Evolutionary conservation across 2,329 filamentous ascomycete species (phyloP), one percentile per base, ranked within the genome.

Genomic region (Aspergillus persii): DNA sequence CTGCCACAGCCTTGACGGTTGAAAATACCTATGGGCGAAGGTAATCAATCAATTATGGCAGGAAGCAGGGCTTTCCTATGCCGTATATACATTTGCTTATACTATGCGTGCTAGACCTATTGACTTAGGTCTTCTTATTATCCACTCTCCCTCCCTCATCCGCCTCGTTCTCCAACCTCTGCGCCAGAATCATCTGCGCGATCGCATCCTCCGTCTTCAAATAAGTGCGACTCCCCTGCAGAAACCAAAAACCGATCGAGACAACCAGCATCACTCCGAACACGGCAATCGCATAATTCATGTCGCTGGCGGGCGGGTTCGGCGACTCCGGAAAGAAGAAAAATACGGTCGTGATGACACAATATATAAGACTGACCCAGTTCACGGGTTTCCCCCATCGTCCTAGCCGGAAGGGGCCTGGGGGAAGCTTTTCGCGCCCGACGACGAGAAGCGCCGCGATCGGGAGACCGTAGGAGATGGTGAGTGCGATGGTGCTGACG

Each of bases 281-380:
- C 3, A 84, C 83, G 1, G 79, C 83, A 63, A 85, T 84, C 6
- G 83, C 83, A 66, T 80, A 85, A 66, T 85, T 85, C 83, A 85
- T 85, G 61, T 84, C 81, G 15, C 72, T 71, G 0, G 74, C 67
- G 0, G 74, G 61, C 0, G 83, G 82, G 54, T 77, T 76, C 0
- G 82, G 82, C 0, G 61, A 62, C 0, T 69, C 68, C 0, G 82
- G 83, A 62, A 84, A 85, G 69, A 84, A 81, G 76, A 84, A 84
- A 67, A 84, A 84, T 15, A 84, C 74, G 0, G 81, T 82, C 3
- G 81, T 84, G 47, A 84, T 66, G 50, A 65, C 68, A 66, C 82
- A 84, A 69, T 84, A 84, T 4, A 82, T 65, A n/a, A 84, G 67
- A 2, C 80, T 81, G 33, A 83, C 63, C 74, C 77, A 80, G 67